Conservation (phyloP, 2,329 filamentous ascomycete genomes). For the Calonectria naviculata region DNA sequence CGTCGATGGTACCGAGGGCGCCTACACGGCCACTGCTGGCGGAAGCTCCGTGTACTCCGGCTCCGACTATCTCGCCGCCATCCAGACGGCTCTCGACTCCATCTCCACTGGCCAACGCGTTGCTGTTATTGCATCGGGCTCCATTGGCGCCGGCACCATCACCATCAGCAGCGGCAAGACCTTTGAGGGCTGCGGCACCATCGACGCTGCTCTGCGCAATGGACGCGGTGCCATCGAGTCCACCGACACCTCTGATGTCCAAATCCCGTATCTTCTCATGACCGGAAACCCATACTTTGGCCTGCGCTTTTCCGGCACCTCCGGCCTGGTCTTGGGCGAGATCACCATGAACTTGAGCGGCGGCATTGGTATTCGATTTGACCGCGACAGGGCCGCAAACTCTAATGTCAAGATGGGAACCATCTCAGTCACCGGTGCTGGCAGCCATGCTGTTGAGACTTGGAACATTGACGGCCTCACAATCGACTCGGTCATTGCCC, state of each 20-base stretch:
- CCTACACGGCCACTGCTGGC: slow-evolving; percentile 58
- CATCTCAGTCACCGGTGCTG: slow-evolving; percentile 62
- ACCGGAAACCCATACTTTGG: slow-evolving; percentile 69
- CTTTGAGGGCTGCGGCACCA: slow-evolving; percentile 69
- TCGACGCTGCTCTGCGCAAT: slow-evolving; percentile 54
- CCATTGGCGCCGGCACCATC: slow-evolving; percentile 64
- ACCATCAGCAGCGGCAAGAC: slow-evolving; percentile 63
- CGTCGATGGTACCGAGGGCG: slow-evolving; percentile 57
- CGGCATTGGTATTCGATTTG: slow-evolving; percentile 67
- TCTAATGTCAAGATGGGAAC: slow-evolving; percentile 64
- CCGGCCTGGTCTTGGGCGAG: slow-evolving; percentile 58
- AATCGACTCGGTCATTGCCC: slow-evolving; percentile 63
- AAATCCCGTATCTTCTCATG: slow-evolving; percentile 67
- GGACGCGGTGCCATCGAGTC: slow-evolving; percentile 66
- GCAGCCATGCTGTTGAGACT: slow-evolving; percentile 67
- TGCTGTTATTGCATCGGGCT: slow-evolving; percentile 64
- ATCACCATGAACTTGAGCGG: slow-evolving; percentile 66
- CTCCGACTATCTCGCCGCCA: slow-evolving; percentile 63
- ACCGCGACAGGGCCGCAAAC: slow-evolving; percentile 64
- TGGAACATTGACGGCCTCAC: slow-evolving; percentile 68
- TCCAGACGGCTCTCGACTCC: slow-evolving; percentile 64
- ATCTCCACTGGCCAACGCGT: slow-evolving; percentile 64
- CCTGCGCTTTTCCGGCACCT: slow-evolving; percentile 64
- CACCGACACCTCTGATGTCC: slow-evolving; percentile 57
- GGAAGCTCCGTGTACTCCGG: slow-evolving; percentile 61